Percentiles rank a stretch among this genome's conserved stretches.
Conservation (phyloP, 306 rosid species). For the Lathyrus sativus region DNA sequence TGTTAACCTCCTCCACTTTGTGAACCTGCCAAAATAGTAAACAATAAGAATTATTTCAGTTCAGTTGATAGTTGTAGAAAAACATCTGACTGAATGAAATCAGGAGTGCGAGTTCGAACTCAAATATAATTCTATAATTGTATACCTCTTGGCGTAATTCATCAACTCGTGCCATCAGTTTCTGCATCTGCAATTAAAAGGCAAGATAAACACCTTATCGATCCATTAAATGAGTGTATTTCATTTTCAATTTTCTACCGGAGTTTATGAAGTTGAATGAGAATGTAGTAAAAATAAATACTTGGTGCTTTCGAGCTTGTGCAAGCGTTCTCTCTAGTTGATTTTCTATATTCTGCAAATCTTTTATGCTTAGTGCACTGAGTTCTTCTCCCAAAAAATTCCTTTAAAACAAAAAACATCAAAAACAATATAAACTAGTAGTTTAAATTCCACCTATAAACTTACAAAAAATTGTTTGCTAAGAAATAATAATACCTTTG, state of each 20-base stretch:
- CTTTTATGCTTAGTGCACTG: slow-evolving; percentile 56
- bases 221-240: background rate
- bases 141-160: slow-evolving; percentile 59
- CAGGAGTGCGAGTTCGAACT: no score
- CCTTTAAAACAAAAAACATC: slow-evolving; percentile 44
- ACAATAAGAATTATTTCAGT: background rate
- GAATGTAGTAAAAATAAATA: slow-evolving; percentile 38
- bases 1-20: slow-evolving; percentile 49
- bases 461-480: background rate
- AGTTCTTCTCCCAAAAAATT: slow-evolving; percentile 76
- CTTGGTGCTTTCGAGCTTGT: slow-evolving; percentile 61
- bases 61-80: no score
- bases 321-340: slow-evolving; percentile 67
- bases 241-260: background rate
- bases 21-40: slow-evolving; percentile 45
- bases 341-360: slow-evolving; percentile 69
- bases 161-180: slow-evolving; percentile 50
- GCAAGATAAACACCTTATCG: background rate
- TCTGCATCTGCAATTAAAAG: slow-evolving; percentile 49
- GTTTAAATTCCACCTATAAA: background rate
- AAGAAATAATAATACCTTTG: slow-evolving; percentile 54
- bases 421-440: background rate
- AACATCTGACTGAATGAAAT: no score
- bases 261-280: background rate
- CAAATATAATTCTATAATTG: no score